phyloP scores from a whole-genome alignment of 371 early-diverging fungal genomes.

The Saksenaea vasiformis region DNA sequence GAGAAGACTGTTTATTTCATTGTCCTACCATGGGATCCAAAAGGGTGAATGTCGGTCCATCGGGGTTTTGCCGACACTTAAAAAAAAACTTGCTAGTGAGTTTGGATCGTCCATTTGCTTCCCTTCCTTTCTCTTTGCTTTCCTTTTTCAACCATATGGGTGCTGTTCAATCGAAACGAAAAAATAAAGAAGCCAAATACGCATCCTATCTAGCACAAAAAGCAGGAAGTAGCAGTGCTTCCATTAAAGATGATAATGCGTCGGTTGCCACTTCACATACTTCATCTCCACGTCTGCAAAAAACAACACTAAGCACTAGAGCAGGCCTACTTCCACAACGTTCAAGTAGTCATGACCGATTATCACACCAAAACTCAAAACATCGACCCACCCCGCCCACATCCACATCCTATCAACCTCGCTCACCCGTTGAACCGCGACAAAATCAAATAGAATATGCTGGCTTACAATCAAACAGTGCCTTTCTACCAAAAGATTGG shows the following conservation, averaged over 20 bases:
- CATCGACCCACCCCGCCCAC: not conserved
- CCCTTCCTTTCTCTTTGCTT: not conserved
- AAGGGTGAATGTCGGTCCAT: not conserved
- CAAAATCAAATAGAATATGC: conserved; percentile 10
- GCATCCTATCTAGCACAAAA: conserved; percentile 29
- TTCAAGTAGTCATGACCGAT: not conserved
- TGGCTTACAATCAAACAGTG: conserved; percentile 24
- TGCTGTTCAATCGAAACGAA: conserved; percentile 32
- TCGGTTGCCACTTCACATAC: conserved; percentile 19
- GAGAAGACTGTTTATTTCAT: not conserved
- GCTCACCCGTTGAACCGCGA: not conserved
- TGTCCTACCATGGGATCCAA: not conserved
- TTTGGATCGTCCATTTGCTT: not conserved
- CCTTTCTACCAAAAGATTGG: conserved; percentile 25
- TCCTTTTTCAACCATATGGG: conserved; percentile 23
- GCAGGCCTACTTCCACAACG: conserved; percentile 2
- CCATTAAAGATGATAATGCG: not conserved
- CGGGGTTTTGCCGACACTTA: conserved; percentile 2
- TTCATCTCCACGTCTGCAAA: conserved; percentile 9
- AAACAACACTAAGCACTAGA: conserved; percentile 15
- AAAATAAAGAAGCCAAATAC: conserved; percentile 28
- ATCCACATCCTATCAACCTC: not conserved
- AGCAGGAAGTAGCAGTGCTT: conserved; percentile 5
- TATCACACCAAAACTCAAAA: not conserved
- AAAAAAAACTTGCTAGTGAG: not conserved